Evolutionary conservation across 139 green algal genomes (phyloP).

Genomic region (Helicosporidium sp.): DNA sequence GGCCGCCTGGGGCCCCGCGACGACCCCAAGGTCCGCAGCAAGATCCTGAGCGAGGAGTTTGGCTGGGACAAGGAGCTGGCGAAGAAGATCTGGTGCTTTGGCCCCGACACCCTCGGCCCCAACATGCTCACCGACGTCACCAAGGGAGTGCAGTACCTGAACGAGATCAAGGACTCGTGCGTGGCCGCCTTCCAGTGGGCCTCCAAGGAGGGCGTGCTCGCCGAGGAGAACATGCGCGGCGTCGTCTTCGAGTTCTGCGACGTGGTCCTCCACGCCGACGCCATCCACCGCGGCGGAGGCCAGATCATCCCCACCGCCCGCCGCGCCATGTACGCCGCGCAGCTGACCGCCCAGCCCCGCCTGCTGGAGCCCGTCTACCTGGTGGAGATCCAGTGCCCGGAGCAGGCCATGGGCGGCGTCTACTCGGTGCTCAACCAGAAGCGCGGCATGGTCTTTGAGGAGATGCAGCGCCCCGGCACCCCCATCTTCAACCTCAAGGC

Average conservation of each 20-base stretch:
- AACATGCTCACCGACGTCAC: conserved; percentile 92
- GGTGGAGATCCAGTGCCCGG: conserved; percentile 97
- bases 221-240: conserved; percentile 98
- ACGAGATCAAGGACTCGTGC: conserved; percentile 96
- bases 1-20: conserved; percentile 77
- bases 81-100: conserved; percentile 99
- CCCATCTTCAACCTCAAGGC: conserved; percentile 99
- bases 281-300: conserved; percentile 93
- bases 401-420: conserved; percentile 80
- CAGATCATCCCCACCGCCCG: conserved; percentile 96
- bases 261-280: conserved; percentile 91
- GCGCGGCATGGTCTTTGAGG: conserved; percentile 95
- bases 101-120: conserved; percentile 89
- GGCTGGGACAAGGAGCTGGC: conserved; percentile 98
- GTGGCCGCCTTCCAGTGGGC: conserved; percentile 97
- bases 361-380: conserved; percentile 95
- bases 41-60: conserved; percentile 81
- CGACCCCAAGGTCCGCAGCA: conserved; percentile 73
- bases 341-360: conserved; percentile 75
- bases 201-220: conserved; percentile 88
- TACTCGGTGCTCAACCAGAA: conserved; percentile 97
- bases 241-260: conserved; percentile 80
- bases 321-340: conserved; percentile 79
- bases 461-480: conserved; percentile 87
- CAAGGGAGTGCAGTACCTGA: conserved; percentile 99